A percentile compares a stretch with the other conserved stretches of the same genome.
Conservation (phyloP, 116 monocot genomes). For the Posidonia oceanica region DNA sequence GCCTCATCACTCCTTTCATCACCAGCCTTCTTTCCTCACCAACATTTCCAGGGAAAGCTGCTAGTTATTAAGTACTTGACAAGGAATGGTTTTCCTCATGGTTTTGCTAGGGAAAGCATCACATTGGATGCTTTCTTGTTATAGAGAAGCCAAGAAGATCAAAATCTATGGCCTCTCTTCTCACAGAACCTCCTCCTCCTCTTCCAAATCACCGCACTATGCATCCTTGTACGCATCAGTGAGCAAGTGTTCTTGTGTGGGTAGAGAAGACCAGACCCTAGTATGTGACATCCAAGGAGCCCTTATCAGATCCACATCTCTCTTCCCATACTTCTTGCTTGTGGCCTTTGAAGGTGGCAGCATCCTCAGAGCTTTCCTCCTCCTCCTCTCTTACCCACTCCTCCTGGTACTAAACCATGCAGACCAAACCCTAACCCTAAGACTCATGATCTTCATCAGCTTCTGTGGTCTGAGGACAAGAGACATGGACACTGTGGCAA, state of each 20-base stretch:
- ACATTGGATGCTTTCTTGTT: slow-evolving; percentile 35
- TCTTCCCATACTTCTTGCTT: slow-evolving; percentile 84
- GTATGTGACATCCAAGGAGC: slow-evolving; percentile 31
- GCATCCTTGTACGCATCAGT: neutral
- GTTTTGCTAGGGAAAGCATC: slow-evolving; percentile 26
- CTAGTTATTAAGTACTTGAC: neutral
- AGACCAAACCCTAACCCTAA: slow-evolving; percentile 14
- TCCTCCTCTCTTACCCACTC: slow-evolving; percentile 42
- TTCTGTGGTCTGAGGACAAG: slow-evolving; percentile 49
- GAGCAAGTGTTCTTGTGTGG: slow-evolving; percentile 16
- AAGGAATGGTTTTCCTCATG: slow-evolving; percentile 24
- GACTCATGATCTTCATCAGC: slow-evolving; percentile 53
- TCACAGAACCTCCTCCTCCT: slow-evolving; percentile 7
- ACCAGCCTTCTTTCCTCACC: too few relatives aligned
- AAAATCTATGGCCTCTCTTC: slow-evolving; percentile 19
- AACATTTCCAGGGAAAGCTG: too few relatives aligned
- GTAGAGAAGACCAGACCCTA: slow-evolving; percentile 13
- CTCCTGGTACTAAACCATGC: slow-evolving; percentile 20
- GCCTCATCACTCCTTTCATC: too few relatives aligned
- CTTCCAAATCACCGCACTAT: neutral
- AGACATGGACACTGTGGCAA: slow-evolving; percentile 38
- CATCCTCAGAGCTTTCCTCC: slow-evolving; percentile 40
- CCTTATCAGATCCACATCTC: slow-evolving; percentile 34
- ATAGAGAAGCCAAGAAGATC: slow-evolving; percentile 24
- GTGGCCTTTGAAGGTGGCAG: slow-evolving; percentile 79